These are phyloP conservation scores for Citropsis articulata DNA, from an alignment of 345 rosid species.

Conservation along the genomic window DNA sequence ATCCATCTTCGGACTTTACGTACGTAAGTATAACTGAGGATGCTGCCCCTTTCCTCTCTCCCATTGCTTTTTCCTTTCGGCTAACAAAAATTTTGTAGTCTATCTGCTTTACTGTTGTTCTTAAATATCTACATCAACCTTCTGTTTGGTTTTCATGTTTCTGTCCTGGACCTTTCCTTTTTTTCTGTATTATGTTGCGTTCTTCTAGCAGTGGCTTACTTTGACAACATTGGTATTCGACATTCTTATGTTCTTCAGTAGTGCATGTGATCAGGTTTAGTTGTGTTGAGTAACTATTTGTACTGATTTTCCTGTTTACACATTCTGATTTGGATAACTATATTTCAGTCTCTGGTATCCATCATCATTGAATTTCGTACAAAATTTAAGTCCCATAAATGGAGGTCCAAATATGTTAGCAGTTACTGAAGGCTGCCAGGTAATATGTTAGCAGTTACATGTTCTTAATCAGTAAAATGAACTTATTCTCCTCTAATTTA, in stretches of 20 bases:
- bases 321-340: conserved; percentile 2
- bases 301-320: not conserved
- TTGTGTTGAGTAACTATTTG: not conserved
- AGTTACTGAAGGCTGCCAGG: conserved; percentile 69
- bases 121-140: not conserved
- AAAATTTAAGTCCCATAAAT: conserved; percentile 39
- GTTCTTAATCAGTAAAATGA: conserved; percentile 3
- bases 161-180: not conserved
- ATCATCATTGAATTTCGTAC: conserved; percentile 48
- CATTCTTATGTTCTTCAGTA: not conserved
- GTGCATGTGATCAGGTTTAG: not conserved
- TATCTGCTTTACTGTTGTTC: not conserved
- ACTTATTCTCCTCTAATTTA: not conserved
- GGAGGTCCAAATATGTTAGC: conserved; percentile 43
- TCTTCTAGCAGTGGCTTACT: not conserved
- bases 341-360: conserved; percentile 67
- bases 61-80: not conserved
- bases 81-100: not conserved
- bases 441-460: conserved; percentile 40
- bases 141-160: not conserved
- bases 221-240: not conserved
- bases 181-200: not conserved
- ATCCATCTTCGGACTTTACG: conserved; percentile 54
- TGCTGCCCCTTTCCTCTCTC: not conserved
- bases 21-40: conserved; percentile 37